phyloP scores from a whole-genome alignment of 352 stramenopile genomes.

The Phytophthora pisi region DNA sequence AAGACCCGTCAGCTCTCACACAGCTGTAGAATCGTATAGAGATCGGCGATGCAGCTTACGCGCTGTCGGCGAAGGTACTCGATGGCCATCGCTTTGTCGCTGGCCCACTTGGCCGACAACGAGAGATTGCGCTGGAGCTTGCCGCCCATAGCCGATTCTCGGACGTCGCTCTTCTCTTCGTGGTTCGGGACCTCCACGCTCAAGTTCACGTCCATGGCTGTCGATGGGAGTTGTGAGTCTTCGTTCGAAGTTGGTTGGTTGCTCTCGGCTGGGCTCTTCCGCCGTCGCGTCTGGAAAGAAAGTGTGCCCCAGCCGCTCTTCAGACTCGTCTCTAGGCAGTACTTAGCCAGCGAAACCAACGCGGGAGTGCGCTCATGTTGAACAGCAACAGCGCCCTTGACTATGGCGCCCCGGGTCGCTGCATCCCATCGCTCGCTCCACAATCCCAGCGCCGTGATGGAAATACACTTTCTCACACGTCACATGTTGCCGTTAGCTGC shows the following conservation, averaged over 20 bases:
- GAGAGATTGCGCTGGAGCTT: conserved; percentile 75
- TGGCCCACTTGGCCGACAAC: conserved; percentile 78
- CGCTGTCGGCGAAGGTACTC: conserved; percentile 77
- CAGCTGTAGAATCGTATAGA: background rate
- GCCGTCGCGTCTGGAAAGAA: conserved; percentile 32
- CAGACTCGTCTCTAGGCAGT: conserved; percentile 6
- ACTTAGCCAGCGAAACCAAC: conserved; percentile 33
- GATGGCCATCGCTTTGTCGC: conserved; percentile 70
- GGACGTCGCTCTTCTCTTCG: conserved; percentile 26
- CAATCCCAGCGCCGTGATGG: conserved; percentile 22
- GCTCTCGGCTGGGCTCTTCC: conserved; percentile 18
- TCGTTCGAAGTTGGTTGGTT: conserved; percentile 4
- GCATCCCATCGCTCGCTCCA: conserved; percentile 23
- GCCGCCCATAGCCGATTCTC: conserved; percentile 62
- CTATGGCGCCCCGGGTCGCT: conserved; percentile 6
- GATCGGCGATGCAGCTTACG: conserved; percentile 32
- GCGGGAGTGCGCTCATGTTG: conserved; percentile 8
- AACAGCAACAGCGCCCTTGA: conserved; percentile 10
- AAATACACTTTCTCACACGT: conserved; percentile 50
- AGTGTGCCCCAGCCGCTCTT: conserved; percentile 9
- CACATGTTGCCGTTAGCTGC: conserved; percentile 38
- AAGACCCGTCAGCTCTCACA: background rate
- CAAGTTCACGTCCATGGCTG: conserved; percentile 52
- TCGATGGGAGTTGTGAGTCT: conserved; percentile 5
- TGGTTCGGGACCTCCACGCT: conserved; percentile 39